A percentile compares a stretch with the other conserved stretches of the same genome.
phyloP scores from a whole-genome alignment of 1,284 basidiomycete species.

The Sporisorium graminicola region DNA sequence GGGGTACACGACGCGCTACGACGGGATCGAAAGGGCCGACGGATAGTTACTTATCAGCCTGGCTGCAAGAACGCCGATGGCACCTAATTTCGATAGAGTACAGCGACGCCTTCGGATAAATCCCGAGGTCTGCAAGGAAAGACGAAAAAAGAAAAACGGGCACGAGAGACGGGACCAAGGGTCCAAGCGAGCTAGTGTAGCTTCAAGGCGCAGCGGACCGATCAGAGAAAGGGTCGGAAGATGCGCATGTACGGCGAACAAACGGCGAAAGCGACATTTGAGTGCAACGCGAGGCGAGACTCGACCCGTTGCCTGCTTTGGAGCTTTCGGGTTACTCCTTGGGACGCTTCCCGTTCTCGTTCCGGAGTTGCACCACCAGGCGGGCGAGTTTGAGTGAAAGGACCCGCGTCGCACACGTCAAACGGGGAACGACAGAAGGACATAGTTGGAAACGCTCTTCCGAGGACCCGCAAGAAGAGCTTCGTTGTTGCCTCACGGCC shows the following conservation, averaged over 20 bases:
- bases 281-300: not conserved
- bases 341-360: not conserved
- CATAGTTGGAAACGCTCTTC: no score
- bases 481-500: not conserved
- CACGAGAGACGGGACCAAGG: not conserved
- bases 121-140: not conserved
- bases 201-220: not conserved
- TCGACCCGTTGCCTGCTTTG: not conserved
- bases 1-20: not conserved
- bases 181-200: not conserved
- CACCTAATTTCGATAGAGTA: not conserved
- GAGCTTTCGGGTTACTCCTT: not conserved
- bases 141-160: not conserved
- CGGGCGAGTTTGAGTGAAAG: not conserved
- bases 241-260: not conserved
- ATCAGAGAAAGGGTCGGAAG: conserved; percentile 5
- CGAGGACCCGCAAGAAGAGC: not conserved
- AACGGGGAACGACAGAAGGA: no score
- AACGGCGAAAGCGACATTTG: no score
- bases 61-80: not conserved
- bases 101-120: conserved; percentile 3
- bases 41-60: not conserved
- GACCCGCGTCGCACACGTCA: no score
- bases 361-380: not conserved
- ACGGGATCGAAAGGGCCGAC: not conserved